Percentiles rank a stretch among this genome's conserved stretches.
Evolutionary conservation across 2,329 filamentous ascomycete genomes (phyloP).

Genomic region (Lasiodiplodia sp.): DNA sequence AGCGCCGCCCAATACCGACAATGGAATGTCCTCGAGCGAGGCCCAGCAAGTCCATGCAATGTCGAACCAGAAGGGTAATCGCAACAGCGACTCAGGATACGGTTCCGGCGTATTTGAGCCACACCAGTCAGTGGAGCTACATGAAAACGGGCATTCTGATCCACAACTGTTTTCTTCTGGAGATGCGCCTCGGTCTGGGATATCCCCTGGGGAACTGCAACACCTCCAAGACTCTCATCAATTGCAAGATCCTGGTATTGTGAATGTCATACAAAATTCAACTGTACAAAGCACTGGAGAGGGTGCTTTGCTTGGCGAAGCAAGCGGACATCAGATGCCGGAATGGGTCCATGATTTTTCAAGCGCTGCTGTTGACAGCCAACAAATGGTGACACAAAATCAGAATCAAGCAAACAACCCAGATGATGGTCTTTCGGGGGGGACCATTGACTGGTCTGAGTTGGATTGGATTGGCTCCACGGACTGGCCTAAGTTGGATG

Average conservation of each 20-base stretch:
- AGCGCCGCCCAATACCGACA: neutral
- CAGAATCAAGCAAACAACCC: neutral
- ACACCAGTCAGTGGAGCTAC: neutral
- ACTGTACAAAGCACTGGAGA: fast-evolving
- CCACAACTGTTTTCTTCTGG: neutral
- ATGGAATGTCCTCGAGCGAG: neutral
- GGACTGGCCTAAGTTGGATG: too few species aligned
- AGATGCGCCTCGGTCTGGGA: neutral
- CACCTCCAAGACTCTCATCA: neutral
- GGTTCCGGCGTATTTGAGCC: neutral
- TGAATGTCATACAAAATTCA: neutral
- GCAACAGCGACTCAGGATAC: neutral
- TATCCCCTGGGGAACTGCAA: neutral
- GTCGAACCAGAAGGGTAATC: neutral
- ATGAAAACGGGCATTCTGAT: neutral
- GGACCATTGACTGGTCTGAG: too few species aligned
- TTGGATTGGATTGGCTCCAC: too few species aligned
- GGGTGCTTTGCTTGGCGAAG: neutral
- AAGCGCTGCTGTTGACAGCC: too few species aligned
- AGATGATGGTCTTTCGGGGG: too few species aligned
- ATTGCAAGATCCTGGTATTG: neutral
- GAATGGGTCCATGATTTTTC: neutral
- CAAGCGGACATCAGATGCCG: neutral
- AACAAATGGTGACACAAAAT: neutral
- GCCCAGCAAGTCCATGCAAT: neutral